Conservation (phyloP, 1,139 yeast genomes). For the Magnusiomyces fungicola region DNA sequence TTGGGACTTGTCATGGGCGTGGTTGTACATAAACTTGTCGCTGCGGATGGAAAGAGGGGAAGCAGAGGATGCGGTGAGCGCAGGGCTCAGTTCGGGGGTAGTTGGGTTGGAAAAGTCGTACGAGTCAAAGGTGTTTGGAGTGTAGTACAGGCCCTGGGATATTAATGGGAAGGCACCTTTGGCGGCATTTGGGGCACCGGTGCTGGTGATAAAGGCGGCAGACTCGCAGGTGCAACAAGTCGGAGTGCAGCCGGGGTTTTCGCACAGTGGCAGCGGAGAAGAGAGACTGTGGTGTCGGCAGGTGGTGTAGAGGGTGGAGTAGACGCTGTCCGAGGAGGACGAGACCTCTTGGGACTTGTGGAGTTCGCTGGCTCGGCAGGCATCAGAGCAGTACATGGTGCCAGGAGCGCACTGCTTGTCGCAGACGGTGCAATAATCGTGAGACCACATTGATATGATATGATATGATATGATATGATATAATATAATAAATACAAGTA, state of each 20-base stretch:
- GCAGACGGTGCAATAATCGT: constrained; percentile 39
- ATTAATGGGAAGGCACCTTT: too few relatives aligned
- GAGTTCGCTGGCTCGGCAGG: constrained; percentile 26
- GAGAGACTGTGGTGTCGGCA: constrained; percentile 15
- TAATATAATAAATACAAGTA: too few relatives aligned
- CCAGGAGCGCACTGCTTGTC: constrained; percentile 31
- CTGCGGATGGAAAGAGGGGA: constrained; percentile 9
- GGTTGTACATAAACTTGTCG: constrained; percentile 9
- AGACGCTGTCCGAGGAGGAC: constrained; percentile 15
- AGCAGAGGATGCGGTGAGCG: constrained; percentile 18
- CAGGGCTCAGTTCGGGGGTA: constrained; percentile 4
- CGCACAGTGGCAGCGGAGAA: constrained; percentile 7
- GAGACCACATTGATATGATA: constrained; percentile 32
- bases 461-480: too few relatives aligned
- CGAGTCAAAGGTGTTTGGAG: not conserved
- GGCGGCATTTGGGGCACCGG: too few relatives aligned
- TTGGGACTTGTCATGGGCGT: constrained; percentile 1
- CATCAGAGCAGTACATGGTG: constrained; percentile 31
- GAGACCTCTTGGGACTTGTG: constrained; percentile 6
- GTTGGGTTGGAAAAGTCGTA: not conserved
- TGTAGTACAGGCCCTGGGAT: not conserved
- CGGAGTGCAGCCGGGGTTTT: constrained; percentile 1
- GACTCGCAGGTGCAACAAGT: constrained; percentile 1
- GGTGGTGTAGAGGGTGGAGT: constrained; percentile 16
- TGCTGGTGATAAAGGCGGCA: not conserved